Conservation (phyloP, 2,329 filamentous ascomycete genomes). For the Lasiodiplodia sp. region DNA sequence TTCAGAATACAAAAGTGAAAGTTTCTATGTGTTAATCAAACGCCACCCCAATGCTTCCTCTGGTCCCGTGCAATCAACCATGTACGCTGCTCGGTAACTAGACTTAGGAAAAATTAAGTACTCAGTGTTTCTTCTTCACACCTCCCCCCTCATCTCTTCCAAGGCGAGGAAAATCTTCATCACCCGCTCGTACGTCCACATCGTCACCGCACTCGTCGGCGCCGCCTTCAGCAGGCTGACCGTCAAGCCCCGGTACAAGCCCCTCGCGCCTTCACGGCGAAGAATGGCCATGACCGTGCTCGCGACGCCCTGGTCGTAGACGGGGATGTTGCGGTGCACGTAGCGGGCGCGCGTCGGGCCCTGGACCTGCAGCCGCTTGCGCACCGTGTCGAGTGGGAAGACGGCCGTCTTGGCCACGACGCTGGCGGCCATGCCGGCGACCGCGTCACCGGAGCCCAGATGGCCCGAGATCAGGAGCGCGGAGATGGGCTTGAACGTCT, state of each 20-base stretch:
- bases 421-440: constrained; percentile 80
- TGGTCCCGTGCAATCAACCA: not conserved
- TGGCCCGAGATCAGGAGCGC: constrained; percentile 52
- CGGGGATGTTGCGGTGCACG: constrained; percentile 85
- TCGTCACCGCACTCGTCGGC: constrained; percentile 88
- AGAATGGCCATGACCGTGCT: constrained; percentile 73
- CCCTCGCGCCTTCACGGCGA: constrained; percentile 74
- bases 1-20: not conserved
- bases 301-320: constrained; percentile 72
- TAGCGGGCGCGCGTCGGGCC: constrained; percentile 83
- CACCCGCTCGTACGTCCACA: constrained; percentile 90
- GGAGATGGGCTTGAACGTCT: constrained; percentile 65
- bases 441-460: constrained; percentile 81
- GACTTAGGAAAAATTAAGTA: not conserved
- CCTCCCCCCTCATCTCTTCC: constrained; percentile 7
- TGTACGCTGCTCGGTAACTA: not conserved
- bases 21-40: not conserved
- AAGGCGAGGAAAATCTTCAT: constrained; percentile 50
- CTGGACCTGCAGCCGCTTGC: constrained; percentile 94
- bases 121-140: not conserved
- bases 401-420: constrained; percentile 86
- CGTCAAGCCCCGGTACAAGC: constrained; percentile 85
- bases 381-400: constrained; percentile 90
- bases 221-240: constrained; percentile 93
- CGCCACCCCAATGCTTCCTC: not conserved